A percentile compares a stretch with the other conserved stretches of the same genome.
phyloP scores from a whole-genome alignment of 768 basidiomycete genomes.

The Pleurotus citrinopileatus region DNA sequence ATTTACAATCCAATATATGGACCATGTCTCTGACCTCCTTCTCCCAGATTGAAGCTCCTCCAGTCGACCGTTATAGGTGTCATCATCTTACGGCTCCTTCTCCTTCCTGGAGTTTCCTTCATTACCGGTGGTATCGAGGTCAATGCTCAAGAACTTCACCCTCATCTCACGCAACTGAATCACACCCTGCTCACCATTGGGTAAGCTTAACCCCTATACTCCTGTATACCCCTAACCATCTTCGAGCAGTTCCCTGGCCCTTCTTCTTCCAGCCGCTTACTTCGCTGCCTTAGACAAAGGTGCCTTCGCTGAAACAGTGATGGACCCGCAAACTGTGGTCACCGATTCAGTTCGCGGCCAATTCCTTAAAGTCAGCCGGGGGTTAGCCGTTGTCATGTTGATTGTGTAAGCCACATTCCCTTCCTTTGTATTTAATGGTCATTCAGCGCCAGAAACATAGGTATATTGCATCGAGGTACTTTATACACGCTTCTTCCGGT shows the following conservation, averaged over 20 bases:
- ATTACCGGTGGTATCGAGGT: slow-evolving; percentile 64
- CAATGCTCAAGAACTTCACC: slow-evolving; percentile 64
- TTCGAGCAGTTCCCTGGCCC: slow-evolving; percentile 48
- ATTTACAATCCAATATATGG: not conserved
- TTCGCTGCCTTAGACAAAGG: slow-evolving; percentile 57
- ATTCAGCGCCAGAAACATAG: slow-evolving; percentile 25
- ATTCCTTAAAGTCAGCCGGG: slow-evolving; percentile 64
- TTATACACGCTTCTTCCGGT: slow-evolving; percentile 68
- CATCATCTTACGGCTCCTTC: slow-evolving; percentile 64
- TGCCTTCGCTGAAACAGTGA: slow-evolving; percentile 14
- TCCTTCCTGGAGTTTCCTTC: slow-evolving; percentile 69
- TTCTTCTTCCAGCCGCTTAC: slow-evolving; percentile 65
- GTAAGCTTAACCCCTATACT: slow-evolving; percentile 25
- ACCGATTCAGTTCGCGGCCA: slow-evolving; percentile 40
- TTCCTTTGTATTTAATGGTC: not conserved
- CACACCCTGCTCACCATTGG: slow-evolving; percentile 68
- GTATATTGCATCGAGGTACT: slow-evolving; percentile 66
- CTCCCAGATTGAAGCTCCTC: slow-evolving; percentile 51
- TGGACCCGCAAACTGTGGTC: slow-evolving; percentile 17
- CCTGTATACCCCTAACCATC: not conserved
- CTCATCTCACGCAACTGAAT: slow-evolving; percentile 63
- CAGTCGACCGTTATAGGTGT: slow-evolving; percentile 71
- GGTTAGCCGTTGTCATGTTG: slow-evolving; percentile 60
- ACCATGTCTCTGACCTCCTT: not conserved
- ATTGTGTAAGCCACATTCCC: slow-evolving; percentile 40